A percentile compares a stretch with the other conserved stretches of the same genome.
These are phyloP conservation scores for Arthrobotrys iridis DNA, from an alignment of 2,329 filamentous ascomycete species.

Conservation along the genomic window DNA sequence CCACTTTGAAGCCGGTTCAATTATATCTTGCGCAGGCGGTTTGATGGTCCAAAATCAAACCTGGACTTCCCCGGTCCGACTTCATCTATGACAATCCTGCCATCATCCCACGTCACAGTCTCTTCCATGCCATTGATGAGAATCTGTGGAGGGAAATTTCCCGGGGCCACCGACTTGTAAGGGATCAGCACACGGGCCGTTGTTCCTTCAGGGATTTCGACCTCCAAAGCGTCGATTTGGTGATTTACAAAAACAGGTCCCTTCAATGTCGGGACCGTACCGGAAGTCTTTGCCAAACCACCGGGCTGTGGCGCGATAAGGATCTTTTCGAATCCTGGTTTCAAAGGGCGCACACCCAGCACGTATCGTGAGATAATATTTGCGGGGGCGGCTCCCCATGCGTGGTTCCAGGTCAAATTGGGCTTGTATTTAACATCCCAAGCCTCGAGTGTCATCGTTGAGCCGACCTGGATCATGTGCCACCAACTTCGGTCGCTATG, in stretches of 20 bases:
- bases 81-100: not conserved
- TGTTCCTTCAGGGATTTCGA: conserved; percentile 7
- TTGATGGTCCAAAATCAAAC: not conserved
- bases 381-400: conserved; percentile 19
- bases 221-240: not conserved
- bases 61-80: not conserved
- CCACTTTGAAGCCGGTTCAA: too few species aligned
- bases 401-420: conserved; percentile 31
- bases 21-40: too few species aligned
- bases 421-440: conserved; percentile 28
- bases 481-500: conserved; percentile 10
- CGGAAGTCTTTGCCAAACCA: not conserved
- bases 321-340: conserved; percentile 15
- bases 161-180: not conserved
- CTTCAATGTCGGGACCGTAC: not conserved
- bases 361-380: conserved; percentile 30
- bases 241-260: conserved; percentile 1
- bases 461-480: conserved; percentile 15
- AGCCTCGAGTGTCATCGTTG: conserved; percentile 32
- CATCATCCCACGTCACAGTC: not conserved
- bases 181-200: conserved; percentile 1
- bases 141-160: not conserved
- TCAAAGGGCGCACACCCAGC: conserved; percentile 17
- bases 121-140: not conserved
- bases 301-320: conserved; percentile 15